These are phyloP conservation scores for Ceratobasidium sp. DNA, from an alignment of 1,284 basidiomycete genomes.

Conservation along the genomic window DNA sequence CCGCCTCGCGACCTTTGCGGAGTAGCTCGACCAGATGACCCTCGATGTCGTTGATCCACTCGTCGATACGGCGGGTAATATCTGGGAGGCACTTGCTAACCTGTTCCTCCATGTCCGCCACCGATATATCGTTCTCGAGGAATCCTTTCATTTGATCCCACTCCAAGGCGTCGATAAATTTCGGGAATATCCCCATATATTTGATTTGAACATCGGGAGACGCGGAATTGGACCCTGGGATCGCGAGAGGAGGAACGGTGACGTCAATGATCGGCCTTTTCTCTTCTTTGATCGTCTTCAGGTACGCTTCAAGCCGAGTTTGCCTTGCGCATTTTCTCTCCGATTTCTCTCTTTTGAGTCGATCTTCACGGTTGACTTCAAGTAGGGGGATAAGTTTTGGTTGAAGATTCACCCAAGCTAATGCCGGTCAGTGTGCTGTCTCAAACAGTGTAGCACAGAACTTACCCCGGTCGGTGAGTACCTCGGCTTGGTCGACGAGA, in stretches of 20 bases:
- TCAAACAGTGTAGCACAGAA: neutral
- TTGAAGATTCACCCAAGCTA: constrained; percentile 41
- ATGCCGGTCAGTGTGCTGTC: neutral
- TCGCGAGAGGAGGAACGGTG: neutral
- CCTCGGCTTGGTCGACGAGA: constrained; percentile 31
- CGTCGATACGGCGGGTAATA: neutral
- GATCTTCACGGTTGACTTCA: constrained; percentile 16
- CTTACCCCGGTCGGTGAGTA: too few species aligned
- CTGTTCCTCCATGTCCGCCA: neutral
- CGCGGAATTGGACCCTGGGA: neutral
- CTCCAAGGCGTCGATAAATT: constrained; percentile 18
- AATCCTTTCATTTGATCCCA: constrained; percentile 21
- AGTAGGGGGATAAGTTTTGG: constrained; percentile 42
- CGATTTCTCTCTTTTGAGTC: constrained; percentile 24
- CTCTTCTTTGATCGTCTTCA: neutral
- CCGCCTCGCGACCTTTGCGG: neutral
- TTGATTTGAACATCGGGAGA: too few species aligned
- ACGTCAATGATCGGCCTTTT: neutral
- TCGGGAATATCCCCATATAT: constrained; percentile 19
- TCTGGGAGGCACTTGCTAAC: neutral
- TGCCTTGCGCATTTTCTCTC: neutral
- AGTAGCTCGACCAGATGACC: neutral
- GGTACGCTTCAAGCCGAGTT: too few species aligned
- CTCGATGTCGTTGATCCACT: constrained; percentile 13
- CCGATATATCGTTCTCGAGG: neutral